phyloP scores from a whole-genome alignment of 768 basidiomycete genomes.

The Phlegmacium glaucopus region DNA sequence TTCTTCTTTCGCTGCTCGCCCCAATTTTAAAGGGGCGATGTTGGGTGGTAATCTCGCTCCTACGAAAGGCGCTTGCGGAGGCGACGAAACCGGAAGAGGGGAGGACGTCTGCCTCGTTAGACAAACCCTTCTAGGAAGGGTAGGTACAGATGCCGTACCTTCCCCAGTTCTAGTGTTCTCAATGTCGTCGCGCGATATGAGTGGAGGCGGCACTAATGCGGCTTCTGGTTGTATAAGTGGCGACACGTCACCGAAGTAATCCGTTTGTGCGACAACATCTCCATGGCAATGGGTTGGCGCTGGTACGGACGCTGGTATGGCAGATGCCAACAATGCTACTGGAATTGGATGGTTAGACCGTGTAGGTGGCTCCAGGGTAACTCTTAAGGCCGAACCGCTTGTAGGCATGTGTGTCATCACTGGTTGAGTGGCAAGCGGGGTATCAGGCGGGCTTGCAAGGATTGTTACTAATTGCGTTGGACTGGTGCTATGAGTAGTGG shows the following conservation, averaged over 20 bases:
- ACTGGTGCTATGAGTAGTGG: conserved; percentile 11
- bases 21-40: conserved; percentile 26
- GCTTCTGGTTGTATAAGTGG: conserved; percentile 1
- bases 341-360: neutral
- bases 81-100: conserved; percentile 48
- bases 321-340: conserved; percentile 1
- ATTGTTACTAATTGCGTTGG: conserved; percentile 14
- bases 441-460: conserved; percentile 19
- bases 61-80: conserved; percentile 28
- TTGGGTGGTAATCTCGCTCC: conserved; percentile 27
- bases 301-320: conserved; percentile 18
- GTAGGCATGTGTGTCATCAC: neutral
- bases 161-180: conserved; percentile 7
- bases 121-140: conserved; percentile 47
- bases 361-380: neutral
- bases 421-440: neutral
- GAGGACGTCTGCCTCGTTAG: conserved; percentile 64
- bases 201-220: conserved; percentile 3
- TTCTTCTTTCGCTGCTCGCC: conserved; percentile 62
- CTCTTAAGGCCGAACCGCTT: neutral
- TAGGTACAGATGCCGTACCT: conserved; percentile 37
- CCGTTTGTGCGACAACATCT: conserved; percentile 2
- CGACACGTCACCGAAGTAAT: conserved; percentile 21
- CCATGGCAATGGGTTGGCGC: conserved; percentile 4
- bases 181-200: conserved; percentile 7